Percentiles rank a stretch among this genome's conserved stretches.
Evolutionary conservation across 441 rosid genomes (phyloP).

Genomic region (Daphne laureola): DNA sequence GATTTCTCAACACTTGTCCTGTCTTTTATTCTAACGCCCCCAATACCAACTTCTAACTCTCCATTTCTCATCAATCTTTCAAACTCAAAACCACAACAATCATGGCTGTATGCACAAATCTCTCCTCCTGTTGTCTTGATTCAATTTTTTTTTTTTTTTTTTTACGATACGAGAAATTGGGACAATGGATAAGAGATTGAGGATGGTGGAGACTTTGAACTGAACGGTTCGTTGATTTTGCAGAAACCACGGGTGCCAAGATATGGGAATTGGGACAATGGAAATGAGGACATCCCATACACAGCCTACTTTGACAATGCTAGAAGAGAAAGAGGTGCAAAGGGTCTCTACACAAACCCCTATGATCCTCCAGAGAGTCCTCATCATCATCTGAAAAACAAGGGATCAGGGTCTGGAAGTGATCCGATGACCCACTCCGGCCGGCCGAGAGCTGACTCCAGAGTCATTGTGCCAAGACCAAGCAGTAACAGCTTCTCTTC

Average conservation of each 20-base stretch:
- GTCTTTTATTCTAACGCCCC: too few relatives aligned
- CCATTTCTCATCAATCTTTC: too few relatives aligned
- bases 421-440: conserved; percentile 11
- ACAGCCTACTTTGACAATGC: conserved; percentile 48
- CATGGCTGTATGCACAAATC: too few relatives aligned
- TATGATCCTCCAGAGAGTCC: conserved; percentile 52
- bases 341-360: conserved; percentile 31
- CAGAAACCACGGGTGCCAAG: conserved; percentile 36
- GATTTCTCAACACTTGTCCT: too few relatives aligned
- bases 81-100: too few relatives aligned
- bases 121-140: too few relatives aligned
- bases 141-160: too few relatives aligned
- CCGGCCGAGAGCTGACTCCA: conserved; percentile 12
- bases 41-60: too few relatives aligned
- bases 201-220: too few relatives aligned
- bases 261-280: conserved; percentile 49
- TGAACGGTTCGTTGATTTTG: conserved; percentile 9
- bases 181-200: too few relatives aligned
- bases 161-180: too few relatives aligned
- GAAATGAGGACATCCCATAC: conserved; percentile 29
- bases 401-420: conserved; percentile 12
- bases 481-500: conserved; percentile 16
- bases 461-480: conserved; percentile 3
- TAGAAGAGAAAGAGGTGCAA: conserved; percentile 25
- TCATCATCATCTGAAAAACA: conserved; percentile 12